Percentiles rank a stretch among this genome's conserved stretches.
Evolutionary conservation across 495 filamentous ascomycete genomes (phyloP).

Genomic region (Aspergillus carlsbadensis): DNA sequence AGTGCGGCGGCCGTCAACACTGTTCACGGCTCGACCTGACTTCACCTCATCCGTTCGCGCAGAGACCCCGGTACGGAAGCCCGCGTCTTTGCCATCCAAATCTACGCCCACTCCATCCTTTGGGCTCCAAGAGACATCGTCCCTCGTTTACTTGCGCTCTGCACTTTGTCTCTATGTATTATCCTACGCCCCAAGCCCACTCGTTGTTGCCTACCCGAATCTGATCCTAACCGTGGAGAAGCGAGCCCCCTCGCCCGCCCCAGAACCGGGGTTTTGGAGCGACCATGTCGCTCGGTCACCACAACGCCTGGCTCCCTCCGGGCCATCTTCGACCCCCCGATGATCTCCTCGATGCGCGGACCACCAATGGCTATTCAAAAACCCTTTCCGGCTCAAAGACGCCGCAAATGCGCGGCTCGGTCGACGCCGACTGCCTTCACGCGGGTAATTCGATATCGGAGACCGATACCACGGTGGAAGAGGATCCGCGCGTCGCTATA

Average conservation of each 20-base stretch:
- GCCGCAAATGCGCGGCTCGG: constrained; percentile 49
- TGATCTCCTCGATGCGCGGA: constrained; percentile 45
- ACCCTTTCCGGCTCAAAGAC: constrained; percentile 46
- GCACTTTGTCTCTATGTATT: constrained; percentile 35
- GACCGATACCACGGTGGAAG: constrained; percentile 54
- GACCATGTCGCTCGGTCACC: constrained; percentile 53
- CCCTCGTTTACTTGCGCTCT: constrained; percentile 16
- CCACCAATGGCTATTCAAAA: constrained; percentile 48
- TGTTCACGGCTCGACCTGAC: constrained; percentile 27
- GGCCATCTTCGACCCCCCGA: constrained; percentile 49
- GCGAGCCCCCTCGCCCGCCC: constrained; percentile 48
- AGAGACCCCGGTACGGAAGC: constrained; percentile 42
- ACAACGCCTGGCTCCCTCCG: constrained; percentile 48
- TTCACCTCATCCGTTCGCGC: constrained; percentile 43
- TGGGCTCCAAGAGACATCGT: constrained; percentile 32
- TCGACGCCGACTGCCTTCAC: constrained; percentile 47
- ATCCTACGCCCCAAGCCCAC: constrained; percentile 27
- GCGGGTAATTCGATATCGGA: constrained; percentile 49
- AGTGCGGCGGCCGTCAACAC: constrained; percentile 35
- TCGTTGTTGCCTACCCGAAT: constrained; percentile 31
- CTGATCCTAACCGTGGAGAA: constrained; percentile 47
- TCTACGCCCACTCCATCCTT: constrained; percentile 35
- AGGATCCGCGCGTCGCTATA: constrained; percentile 61
- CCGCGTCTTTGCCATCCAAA: constrained; percentile 42
- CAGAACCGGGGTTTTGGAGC: constrained; percentile 50